Percentiles rank a stretch among this genome's conserved stretches.
Conservation (phyloP, 805 yeast genomes). For the Jamesozyma rosinii region DNA sequence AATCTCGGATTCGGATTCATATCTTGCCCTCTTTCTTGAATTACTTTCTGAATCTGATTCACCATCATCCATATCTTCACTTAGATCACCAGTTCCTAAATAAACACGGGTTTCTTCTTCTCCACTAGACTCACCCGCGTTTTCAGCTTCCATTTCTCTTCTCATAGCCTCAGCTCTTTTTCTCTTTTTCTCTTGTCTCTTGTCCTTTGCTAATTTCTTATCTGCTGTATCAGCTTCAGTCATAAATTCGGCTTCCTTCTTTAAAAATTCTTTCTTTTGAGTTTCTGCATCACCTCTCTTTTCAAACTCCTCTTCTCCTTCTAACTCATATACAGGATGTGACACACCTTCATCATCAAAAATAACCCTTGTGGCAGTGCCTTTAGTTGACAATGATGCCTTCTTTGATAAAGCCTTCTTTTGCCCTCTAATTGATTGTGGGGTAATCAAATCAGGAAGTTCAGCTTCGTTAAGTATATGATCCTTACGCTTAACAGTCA, state of each 20-base stretch:
- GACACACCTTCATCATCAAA: constrained; percentile 94
- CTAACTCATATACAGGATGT: constrained; percentile 84
- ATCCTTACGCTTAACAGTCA: constrained; percentile 69
- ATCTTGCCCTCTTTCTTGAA: constrained; percentile 22
- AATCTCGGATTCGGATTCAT: constrained; percentile 17
- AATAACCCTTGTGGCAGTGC: constrained; percentile 65
- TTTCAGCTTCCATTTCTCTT: constrained; percentile 34
- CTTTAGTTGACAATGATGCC: constrained; percentile 48
- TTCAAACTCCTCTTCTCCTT: constrained; percentile 79
- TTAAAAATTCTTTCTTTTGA: constrained; percentile 61
- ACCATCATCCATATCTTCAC: constrained; percentile 36
- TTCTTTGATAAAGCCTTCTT: constrained; percentile 86
- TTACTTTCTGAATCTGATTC: constrained; percentile 22
- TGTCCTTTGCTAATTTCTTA: constrained; percentile 65
- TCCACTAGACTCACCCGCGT: constrained; percentile 17
- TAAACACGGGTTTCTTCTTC: constrained; percentile 26
- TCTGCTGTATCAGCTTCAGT: constrained; percentile 63
- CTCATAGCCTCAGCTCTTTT: constrained; percentile 74
- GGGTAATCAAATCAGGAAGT: constrained; percentile 49
- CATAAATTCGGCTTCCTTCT: constrained; percentile 62
- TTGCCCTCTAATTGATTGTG: constrained; percentile 73
- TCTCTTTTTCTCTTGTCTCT: constrained; percentile 81
- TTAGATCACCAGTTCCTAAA: constrained; percentile 29
- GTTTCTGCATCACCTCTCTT: constrained; percentile 55
- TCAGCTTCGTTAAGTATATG: constrained; percentile 61